These are phyloP conservation scores for Cotoneaster glaucophyllus DNA, from an alignment of 306 rosid species.

Conservation along the genomic window DNA sequence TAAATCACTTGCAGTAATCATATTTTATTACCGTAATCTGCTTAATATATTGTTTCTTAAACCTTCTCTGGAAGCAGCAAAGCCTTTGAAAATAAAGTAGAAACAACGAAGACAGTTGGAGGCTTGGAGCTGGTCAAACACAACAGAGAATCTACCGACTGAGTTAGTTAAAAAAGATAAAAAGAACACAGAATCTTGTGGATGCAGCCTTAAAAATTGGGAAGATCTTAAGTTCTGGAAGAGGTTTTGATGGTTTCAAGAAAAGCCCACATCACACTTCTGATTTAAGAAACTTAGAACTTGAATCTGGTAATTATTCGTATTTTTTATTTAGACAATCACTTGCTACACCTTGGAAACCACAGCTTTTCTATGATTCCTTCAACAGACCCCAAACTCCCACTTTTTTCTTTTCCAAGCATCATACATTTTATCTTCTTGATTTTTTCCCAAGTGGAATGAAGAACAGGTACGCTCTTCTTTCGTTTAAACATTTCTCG, in stretches of 20 bases:
- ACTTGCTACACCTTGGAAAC: constrained; percentile 18
- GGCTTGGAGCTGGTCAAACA: constrained; percentile 22
- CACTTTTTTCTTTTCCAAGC: not conserved
- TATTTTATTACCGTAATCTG: not conserved
- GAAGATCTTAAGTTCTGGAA: not conserved
- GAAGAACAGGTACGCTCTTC: constrained; percentile 13
- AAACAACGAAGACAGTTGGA: not conserved
- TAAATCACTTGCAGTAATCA: not conserved
- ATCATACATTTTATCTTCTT: too few species aligned
- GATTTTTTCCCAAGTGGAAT: not conserved
- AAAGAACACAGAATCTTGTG: constrained; percentile 1
- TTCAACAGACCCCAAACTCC: not conserved
- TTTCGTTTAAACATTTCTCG: not conserved
- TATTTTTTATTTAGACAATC: not conserved
- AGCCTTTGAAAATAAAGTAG: not conserved
- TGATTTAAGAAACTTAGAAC: constrained; percentile 6
- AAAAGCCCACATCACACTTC: not conserved
- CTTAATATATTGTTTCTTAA: not conserved
- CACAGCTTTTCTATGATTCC: constrained; percentile 11
- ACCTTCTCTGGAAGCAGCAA: not conserved
- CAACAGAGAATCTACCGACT: constrained; percentile 7
- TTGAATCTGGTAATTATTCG: not conserved
- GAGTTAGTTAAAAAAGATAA: not conserved
- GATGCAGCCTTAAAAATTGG: not conserved
- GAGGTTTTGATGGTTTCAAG: constrained; percentile 1